Percentiles rank a stretch among this genome's conserved stretches.
These are phyloP conservation scores for Sindora glabra DNA, from an alignment of 306 rosid species.

Conservation along the genomic window DNA sequence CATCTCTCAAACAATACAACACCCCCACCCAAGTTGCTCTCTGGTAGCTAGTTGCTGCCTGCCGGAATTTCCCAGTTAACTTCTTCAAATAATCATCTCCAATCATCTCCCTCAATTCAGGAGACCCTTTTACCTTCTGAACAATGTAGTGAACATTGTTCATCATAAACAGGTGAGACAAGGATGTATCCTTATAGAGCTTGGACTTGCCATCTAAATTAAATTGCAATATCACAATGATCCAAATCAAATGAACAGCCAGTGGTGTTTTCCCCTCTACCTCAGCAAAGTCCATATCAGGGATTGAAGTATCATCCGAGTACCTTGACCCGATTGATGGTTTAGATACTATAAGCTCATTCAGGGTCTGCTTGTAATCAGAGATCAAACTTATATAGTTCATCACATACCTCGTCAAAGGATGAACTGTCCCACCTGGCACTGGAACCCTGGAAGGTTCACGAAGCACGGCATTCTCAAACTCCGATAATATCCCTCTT, in stretches of 20 bases:
- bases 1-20: conserved; percentile 78
- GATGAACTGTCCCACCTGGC: conserved; percentile 96
- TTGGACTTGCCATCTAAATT: conserved; percentile 89
- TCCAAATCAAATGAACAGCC: conserved; percentile 95
- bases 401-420: conserved; percentile 96
- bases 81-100: conserved; percentile 85
- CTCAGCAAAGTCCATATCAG: conserved; percentile 87
- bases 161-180: conserved; percentile 80
- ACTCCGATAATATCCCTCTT: conserved; percentile 85
- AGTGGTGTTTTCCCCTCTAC: conserved; percentile 71
- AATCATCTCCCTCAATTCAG: conserved; percentile 84
- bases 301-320: conserved; percentile 71
- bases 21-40: conserved; percentile 94
- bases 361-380: conserved; percentile 75
- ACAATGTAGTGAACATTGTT: conserved; percentile 98
- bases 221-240: conserved; percentile 79
- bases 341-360: conserved; percentile 81
- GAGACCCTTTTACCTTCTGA: conserved; percentile 80
- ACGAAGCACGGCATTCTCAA: conserved; percentile 82
- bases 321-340: conserved; percentile 80
- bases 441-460: conserved; percentile 89
- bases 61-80: conserved; percentile 71
- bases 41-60: conserved; percentile 90
- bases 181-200: conserved; percentile 74
- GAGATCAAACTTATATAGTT: conserved; percentile 87